A percentile compares a stretch with the other conserved stretches of the same genome.
Evolutionary conservation across 495 filamentous ascomycete genomes (phyloP).

Genomic region (Penicillium subrubescens): DNA sequence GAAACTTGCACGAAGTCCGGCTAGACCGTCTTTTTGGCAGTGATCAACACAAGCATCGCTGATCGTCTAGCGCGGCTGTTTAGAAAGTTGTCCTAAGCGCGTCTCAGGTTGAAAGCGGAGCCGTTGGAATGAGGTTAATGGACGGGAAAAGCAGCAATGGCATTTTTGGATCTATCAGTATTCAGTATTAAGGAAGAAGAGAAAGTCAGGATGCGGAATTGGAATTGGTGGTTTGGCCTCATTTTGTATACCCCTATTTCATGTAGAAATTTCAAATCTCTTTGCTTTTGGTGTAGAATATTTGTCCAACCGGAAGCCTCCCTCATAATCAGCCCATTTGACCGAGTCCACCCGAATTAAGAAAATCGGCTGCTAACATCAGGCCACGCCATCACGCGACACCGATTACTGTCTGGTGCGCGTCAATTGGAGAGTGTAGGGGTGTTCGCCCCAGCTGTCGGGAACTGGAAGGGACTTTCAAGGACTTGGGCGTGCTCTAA

Average conservation of each 20-base stretch:
- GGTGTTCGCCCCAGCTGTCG: not conserved
- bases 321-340: conserved; percentile 23
- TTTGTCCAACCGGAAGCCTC: conserved; percentile 6
- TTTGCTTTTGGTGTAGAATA: not conserved
- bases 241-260: conserved; percentile 5
- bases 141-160: not conserved
- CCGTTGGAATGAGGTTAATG: conserved; percentile 1
- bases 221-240: not conserved
- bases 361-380: conserved; percentile 8
- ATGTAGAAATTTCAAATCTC: not conserved
- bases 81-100: conserved; percentile 11
- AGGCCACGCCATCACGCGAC: conserved; percentile 23
- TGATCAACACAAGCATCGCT: conserved; percentile 20
- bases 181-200: not conserved
- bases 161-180: conserved; percentile 2
- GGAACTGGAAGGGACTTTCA: not conserved
- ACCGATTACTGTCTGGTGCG: not conserved
- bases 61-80: conserved; percentile 28
- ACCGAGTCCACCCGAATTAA: conserved; percentile 1
- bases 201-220: not conserved
- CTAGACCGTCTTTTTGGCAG: conserved; percentile 11
- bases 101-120: conserved; percentile 22
- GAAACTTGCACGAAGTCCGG: not conserved
- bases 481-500: not conserved
- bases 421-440: not conserved